Evolutionary conservation across 441 rosid species (phyloP), one percentile per base, ranked within the genome.

Genomic region (Populus hybrid): DNA sequence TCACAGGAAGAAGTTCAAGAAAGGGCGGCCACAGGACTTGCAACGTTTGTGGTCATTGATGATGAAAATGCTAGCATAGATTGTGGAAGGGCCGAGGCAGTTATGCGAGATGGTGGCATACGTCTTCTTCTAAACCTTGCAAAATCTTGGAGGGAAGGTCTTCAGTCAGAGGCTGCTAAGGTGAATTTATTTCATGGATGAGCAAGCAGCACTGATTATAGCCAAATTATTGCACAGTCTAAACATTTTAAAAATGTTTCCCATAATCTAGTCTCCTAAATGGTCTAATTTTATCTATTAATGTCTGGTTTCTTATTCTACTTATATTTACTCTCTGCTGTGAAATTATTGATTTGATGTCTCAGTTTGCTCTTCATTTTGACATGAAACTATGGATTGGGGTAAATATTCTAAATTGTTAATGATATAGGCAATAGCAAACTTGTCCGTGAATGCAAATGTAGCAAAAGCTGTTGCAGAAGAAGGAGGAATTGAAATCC

Each of bases 141-240:
- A n/a, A n/a, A n/a, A n/a, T n/a, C n/a, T n/a, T n/a, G 98, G 95
- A 84, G 94, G 68, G 99, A 95, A 89, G 97, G 98, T 68, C 90
- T 95, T 82, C 98, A 95, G 78, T 89, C 98, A 16, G 99, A 94
- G 88, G 98, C 98, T 80, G 97, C 98, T 72, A 95, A 95, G 95
- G 97, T 93, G 65, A 72, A 24, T 45, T 61, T 78, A 42, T 76
- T 29, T 77, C 23, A 16, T 65, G 50, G 67, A 69, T 3, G 31
- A 3, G 31, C 21, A 38, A 31, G 69, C 38, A 16, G 42, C 72
- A 21, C 24, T 72, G 26, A 35, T 63, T 24, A 63, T 24, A 59
- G 14, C 59, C 64, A 50, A 53, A 59, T 45, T 53, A 71, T 59
- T 36, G 21, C 50, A 29, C 73, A 2, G 31, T 29, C 75, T 8